Evolutionary conservation across 257 asterid species (phyloP), one percentile per base, ranked within the genome.

Genomic region (Sherardia arvensis): DNA sequence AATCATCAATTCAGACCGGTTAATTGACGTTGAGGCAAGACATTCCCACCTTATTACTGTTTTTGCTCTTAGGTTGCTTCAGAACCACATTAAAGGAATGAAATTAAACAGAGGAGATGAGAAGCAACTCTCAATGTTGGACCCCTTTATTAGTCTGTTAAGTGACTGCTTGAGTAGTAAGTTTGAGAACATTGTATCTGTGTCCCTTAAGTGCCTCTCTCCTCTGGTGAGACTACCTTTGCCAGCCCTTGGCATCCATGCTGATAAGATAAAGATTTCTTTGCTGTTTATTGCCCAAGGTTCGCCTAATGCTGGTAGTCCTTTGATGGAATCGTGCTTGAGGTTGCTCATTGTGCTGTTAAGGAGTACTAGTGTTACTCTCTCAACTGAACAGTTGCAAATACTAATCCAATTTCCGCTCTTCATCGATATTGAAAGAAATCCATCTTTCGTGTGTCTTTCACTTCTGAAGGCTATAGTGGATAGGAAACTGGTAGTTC

Each of bases 391-490:
- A 62, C 97, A 92, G 75, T 73, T 92, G 74, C 85, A 87, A 71
- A 80, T 84, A 88, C 69, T 92, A 71, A 78, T 89, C 70, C 95
- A 85, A 51, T 89, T 92, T 74, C 97, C 99, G 0, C 56, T 92
- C 69, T 89, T 92, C 74, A 84, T 89, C 73, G 99, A 89, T 73
- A 81, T 92, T 56, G 91, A 88, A 36, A 87, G 78, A 58, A 89
- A 76, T 75, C 94, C 99, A 11, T 74, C 99, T 14, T 74, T 73
- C 66, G 70, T 81, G 40, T 96, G 94, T 20, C 97, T 92, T 71
- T 83, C 95, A 47, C 83, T 92, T 67, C 58, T 92, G 76, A 92
- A 89, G 74, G 95, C 97, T 36, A 80, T 92, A 68, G 78, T 92
- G 22, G 77, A 80, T 25, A 80, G 88, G 48, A 92, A 87, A 67